These are phyloP conservation scores for Hippophae tibetana DNA, from an alignment of 306 rosid species.

Conservation along the genomic window DNA sequence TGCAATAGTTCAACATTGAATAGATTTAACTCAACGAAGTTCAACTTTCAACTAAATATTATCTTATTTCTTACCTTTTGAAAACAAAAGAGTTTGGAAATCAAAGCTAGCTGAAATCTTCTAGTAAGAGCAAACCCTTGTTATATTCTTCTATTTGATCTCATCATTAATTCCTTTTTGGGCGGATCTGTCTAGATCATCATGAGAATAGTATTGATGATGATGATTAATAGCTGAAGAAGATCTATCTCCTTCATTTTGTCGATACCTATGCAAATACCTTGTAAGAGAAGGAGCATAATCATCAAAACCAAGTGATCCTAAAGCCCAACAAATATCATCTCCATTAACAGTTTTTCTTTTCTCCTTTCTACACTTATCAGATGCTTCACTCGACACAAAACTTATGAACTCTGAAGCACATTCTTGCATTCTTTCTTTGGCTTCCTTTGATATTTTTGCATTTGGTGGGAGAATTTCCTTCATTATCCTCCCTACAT, in stretches of 20 bases:
- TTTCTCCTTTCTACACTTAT: slow-evolving; percentile 21
- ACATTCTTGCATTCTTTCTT: slow-evolving; percentile 26
- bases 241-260: slow-evolving; percentile 9
- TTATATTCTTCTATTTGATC: too few relatives aligned
- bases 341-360: slow-evolving; percentile 22
- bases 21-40: too few relatives aligned
- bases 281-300: slow-evolving; percentile 2
- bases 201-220: too few relatives aligned
- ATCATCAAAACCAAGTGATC: slow-evolving; percentile 17
- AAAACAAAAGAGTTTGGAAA: too few relatives aligned
- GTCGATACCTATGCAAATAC: slow-evolving; percentile 18
- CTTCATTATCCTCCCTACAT: slow-evolving; percentile 30
- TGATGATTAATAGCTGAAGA: too few relatives aligned
- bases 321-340: slow-evolving; percentile 19
- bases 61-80: too few relatives aligned
- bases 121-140: too few relatives aligned
- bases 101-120: too few relatives aligned
- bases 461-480: slow-evolving; percentile 21
- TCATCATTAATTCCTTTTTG: too few relatives aligned
- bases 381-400: slow-evolving; percentile 22
- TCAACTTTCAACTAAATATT: too few relatives aligned
- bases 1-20: too few relatives aligned
- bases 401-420: slow-evolving; percentile 27
- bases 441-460: slow-evolving; percentile 25
- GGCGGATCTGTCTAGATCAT: too few relatives aligned